Evolutionary conservation across 208 protist genomes (phyloP), one percentile per base, ranked within the genome.

Genomic region (Leishmania gerbilli): DNA sequence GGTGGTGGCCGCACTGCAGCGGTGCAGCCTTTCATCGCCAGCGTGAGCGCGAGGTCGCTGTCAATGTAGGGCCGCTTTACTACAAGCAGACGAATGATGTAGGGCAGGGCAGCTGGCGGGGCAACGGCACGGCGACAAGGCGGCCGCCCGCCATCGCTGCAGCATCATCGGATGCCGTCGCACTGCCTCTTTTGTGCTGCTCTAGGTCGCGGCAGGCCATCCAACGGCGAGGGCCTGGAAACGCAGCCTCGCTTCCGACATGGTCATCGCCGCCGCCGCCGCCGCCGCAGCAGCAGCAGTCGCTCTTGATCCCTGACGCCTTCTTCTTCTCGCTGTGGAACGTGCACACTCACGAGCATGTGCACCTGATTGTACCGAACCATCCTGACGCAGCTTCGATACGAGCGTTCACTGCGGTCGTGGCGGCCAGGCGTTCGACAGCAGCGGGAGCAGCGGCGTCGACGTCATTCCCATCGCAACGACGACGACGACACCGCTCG

Each of bases 341-440:
- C 74, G 71, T 82, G 9, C 42, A 81, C 34, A 90, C 88, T 5
- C 80, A 91, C 55, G 68, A 89, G 31, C 91, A 92, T 74, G 62
- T 90, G 27, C 79, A 88, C 58, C 86, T 95, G 17, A 75, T 95
- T 27, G 42, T 95, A 1, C 91, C 91, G 21, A 93, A 93, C 84
- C 62, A 72, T 58, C 40, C 72, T 7, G 67, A 55, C 17, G 65
- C 79, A 19, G 67, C 75, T 3, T 67, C 76, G 67, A 80, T 80
- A 42, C 75, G 17, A 3, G 37, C 47, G 47, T n/a, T 81, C 19
- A 64, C 72, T 27, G 56, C 68, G 71, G 71, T 81, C 6, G 13
- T 81, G 37, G 51, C 74, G 49, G 45, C 80, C 31, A 69, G 77
- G 27, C 76, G 58, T 24, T 21, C 68, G 19, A 17, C 40, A 45